phyloP scores from a whole-genome alignment of 2,329 filamentous ascomycete genomes.

The Aspergillus chevalieri region DNA sequence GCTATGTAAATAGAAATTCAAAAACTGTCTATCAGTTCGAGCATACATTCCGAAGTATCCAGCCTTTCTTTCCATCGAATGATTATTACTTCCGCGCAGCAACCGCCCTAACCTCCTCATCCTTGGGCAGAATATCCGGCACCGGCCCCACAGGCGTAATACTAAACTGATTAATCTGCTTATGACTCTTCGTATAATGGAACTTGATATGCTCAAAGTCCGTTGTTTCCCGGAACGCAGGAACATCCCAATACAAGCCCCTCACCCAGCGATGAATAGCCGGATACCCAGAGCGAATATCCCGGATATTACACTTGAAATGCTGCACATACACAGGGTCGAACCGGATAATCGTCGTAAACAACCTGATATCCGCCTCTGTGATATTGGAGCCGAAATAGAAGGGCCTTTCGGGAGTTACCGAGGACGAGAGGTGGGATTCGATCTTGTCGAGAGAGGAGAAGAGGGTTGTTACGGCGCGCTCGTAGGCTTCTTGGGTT shows the following conservation, averaged over 20 bases:
- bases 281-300: constrained; percentile 80
- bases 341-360: constrained; percentile 66
- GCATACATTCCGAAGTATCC: background rate
- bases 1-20: background rate
- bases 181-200: constrained; percentile 62
- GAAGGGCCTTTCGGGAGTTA: constrained; percentile 48
- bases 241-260: constrained; percentile 74
- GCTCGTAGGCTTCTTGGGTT: constrained; percentile 74
- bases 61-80: too few species aligned
- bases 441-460: constrained; percentile 71
- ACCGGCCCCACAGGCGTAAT: constrained; percentile 83
- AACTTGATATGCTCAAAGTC: constrained; percentile 95
- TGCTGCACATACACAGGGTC: constrained; percentile 77
- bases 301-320: constrained; percentile 74
- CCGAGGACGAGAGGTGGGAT: constrained; percentile 53
- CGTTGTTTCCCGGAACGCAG: constrained; percentile 74
- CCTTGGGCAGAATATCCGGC: constrained; percentile 71
- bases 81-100: constrained; percentile 6
- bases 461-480: constrained; percentile 66
- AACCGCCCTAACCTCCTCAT: constrained; percentile 61
- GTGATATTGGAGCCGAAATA: constrained; percentile 71
- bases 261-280: constrained; percentile 74
- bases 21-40: background rate
- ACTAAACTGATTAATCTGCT: constrained; percentile 57
- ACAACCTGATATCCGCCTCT: constrained; percentile 75